Evolutionary conservation across 2,329 filamentous ascomycete genomes (phyloP).

Genomic region (Diaporthe citrichinensis): DNA sequence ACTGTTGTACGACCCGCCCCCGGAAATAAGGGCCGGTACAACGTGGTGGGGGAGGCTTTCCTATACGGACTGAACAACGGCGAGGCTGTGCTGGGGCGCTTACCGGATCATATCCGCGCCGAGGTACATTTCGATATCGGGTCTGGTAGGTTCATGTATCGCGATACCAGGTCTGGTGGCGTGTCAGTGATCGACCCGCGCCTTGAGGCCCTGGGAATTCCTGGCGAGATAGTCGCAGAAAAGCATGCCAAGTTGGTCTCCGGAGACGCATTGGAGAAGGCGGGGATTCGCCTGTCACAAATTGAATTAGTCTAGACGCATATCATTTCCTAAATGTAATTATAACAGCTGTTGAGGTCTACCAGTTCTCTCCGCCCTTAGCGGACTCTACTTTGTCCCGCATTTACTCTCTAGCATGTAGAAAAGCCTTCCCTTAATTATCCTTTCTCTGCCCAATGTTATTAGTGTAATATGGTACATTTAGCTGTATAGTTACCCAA

Average conservation of each 20-base stretch:
- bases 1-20: conserved; percentile 6
- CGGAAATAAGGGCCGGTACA: background rate
- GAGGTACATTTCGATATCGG: background rate
- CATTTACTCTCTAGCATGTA: background rate
- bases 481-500: background rate
- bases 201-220: background rate
- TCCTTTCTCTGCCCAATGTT: background rate
- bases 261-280: background rate
- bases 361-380: background rate
- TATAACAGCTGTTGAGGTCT: background rate
- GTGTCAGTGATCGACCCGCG: background rate
- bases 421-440: background rate
- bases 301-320: background rate
- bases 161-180: background rate
- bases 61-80: background rate
- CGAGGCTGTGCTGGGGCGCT: background rate
- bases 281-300: background rate
- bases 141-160: background rate
- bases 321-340: background rate
- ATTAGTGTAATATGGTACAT: background rate
- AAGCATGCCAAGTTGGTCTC: fast-evolving
- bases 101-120: background rate
- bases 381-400: background rate
- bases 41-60: background rate
- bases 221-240: no score